Evolutionary conservation across 305 asterid species (phyloP).

Genomic region (Caryopteris hybrid): DNA sequence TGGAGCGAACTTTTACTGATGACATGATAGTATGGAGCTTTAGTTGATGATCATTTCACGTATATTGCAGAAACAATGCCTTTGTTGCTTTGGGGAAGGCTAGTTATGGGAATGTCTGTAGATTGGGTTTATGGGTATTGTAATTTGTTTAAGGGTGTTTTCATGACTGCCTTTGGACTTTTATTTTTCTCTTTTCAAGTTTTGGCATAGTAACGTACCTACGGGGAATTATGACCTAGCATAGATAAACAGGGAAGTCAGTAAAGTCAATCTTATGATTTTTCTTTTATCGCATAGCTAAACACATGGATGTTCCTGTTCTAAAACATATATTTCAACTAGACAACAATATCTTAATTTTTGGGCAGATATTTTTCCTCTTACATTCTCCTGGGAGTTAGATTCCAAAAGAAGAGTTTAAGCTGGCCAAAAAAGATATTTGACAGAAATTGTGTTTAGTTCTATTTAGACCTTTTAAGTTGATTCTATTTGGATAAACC

Average conservation of each 20-base stretch:
- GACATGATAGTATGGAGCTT: not conserved
- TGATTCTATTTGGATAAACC: too few relatives aligned
- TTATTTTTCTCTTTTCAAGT: not conserved
- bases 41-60: slow-evolving; percentile 2
- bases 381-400: not conserved
- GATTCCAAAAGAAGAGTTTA: not conserved
- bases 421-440: not conserved
- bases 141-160: slow-evolving; percentile 2
- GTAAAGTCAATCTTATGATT: not conserved
- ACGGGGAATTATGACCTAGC: not conserved
- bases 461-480: too few relatives aligned
- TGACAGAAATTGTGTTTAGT: not conserved
- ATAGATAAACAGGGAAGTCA: too few relatives aligned
- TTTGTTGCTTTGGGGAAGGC: not conserved
- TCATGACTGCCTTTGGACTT: not conserved
- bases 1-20: not conserved
- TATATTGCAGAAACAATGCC: not conserved
- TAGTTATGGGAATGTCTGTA: not conserved
- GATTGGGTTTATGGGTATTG: not conserved
- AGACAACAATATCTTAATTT: not conserved
- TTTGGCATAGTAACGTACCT: not conserved
- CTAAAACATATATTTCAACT: not conserved
- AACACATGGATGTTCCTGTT: not conserved
- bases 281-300: not conserved
- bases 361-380: not conserved